These are phyloP conservation scores for Brassica nigra DNA, from an alignment of 345 rosid genomes.

Conservation along the genomic window DNA sequence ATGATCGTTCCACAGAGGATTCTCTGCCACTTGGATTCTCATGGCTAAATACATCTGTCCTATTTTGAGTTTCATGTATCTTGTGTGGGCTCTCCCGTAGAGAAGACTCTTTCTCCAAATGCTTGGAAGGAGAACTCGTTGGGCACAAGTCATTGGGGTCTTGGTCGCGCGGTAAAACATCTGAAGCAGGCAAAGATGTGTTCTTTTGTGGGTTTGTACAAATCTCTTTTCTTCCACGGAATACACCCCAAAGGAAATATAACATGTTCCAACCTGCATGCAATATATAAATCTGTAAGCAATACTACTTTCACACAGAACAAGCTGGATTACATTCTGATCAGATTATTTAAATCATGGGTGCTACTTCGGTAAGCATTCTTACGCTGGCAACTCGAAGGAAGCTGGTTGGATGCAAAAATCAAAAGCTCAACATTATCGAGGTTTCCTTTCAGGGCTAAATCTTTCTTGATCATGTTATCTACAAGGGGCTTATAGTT, in stretches of 20 bases:
- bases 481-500: conserved; percentile 79
- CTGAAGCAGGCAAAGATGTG: conserved; percentile 39
- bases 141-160: conserved; percentile 36
- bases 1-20: conserved; percentile 33
- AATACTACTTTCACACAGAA: conserved; percentile 17
- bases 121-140: conserved; percentile 43
- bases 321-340: not conserved
- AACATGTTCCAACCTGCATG: conserved; percentile 95
- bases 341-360: not conserved
- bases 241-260: conserved; percentile 92
- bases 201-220: conserved; percentile 46
- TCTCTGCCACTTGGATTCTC: conserved; percentile 43
- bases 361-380: conserved; percentile 22
- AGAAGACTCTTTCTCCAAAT: conserved; percentile 42
- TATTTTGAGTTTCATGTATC: conserved; percentile 32
- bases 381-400: conserved; percentile 88
- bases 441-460: conserved; percentile 79
- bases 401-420: conserved; percentile 89
- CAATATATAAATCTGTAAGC: conserved; percentile 24
- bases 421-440: conserved; percentile 78
- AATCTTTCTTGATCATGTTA: conserved; percentile 73
- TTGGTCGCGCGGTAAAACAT: conserved; percentile 26
- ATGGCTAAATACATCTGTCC: conserved; percentile 25
- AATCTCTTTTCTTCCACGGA: conserved; percentile 60
- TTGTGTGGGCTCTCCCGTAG: conserved; percentile 37